phyloP scores from a whole-genome alignment of 2,329 filamentous ascomycete species.

The Colletotrichum nymphaeae region DNA sequence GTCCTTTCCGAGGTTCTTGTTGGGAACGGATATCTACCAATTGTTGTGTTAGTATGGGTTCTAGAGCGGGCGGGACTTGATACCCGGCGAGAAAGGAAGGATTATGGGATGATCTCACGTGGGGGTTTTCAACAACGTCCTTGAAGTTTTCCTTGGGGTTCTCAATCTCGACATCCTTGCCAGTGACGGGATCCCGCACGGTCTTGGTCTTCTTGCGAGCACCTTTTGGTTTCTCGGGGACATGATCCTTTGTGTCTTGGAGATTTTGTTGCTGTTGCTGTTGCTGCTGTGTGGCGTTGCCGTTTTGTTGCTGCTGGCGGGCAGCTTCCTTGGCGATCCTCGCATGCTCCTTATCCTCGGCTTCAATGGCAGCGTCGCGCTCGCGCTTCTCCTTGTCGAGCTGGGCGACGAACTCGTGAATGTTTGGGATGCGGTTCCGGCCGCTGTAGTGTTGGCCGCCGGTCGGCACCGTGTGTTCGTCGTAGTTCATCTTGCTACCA shows the following conservation, averaged over 20 bases:
- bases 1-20: slow-evolving; percentile 84
- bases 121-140: slow-evolving; percentile 77
- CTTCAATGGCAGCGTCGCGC: slow-evolving; percentile 78
- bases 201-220: slow-evolving; percentile 66
- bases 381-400: slow-evolving; percentile 84
- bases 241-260: slow-evolving; percentile 55
- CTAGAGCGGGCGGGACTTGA: too few relatives aligned
- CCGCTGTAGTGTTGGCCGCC: slow-evolving; percentile 82
- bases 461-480: slow-evolving; percentile 55
- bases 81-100: background rate
- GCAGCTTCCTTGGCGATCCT: slow-evolving; percentile 19
- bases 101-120: slow-evolving; percentile 56
- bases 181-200: slow-evolving; percentile 91
- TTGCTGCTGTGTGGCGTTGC: slow-evolving; percentile 3
- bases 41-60: background rate
- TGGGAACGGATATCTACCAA: slow-evolving; percentile 81
- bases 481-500: slow-evolving; percentile 47
- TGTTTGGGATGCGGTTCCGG: slow-evolving; percentile 85
- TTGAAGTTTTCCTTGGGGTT: slow-evolving; percentile 79
- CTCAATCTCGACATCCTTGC: slow-evolving; percentile 86
- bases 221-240: slow-evolving; percentile 43
- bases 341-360: slow-evolving; percentile 55
- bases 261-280: background rate
- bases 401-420: slow-evolving; percentile 83
- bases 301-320: background rate